Evolutionary conservation across 192 early-diverging fungal genomes (phyloP), one percentile per base, ranked within the genome.

Genomic region (Haplosporangium gracile): DNA sequence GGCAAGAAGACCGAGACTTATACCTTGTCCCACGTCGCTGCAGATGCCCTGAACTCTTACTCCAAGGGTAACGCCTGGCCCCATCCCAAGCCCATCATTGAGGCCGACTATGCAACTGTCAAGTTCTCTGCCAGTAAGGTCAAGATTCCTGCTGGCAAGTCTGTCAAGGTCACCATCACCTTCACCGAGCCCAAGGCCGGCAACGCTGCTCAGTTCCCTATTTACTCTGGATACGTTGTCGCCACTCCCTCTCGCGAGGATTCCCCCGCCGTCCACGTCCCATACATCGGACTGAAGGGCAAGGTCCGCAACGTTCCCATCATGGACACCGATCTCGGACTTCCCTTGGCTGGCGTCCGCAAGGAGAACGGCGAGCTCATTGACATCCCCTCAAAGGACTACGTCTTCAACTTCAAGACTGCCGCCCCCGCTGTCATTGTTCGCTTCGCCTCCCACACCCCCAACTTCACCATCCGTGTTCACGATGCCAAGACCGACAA

Each of bases 11-110:
- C 77, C 8, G 71, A 71, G 22, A 79, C 88, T 29, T 92, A 85
- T 68, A 69, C n/a, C 5, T 22, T 93, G 16, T 63, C 72, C 20
- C 91, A 93, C 75, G 40, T 83, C 10, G 51, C 85, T 20, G 86
- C 92, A 1, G 83, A 77, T 53, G 80, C 91, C 32, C 76, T 89
- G 0, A 88, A 89, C 76, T 91, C 87, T 10, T 92, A 89, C 80
- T 42, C 70, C 22, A 63, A 42, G 24, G 11, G 38, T 4, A 75
- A 80, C 68, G 40, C 55, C 16, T 82, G 78, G 45, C 90, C 91
- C 20, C 45, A 88, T 20, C 38, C 60, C 4, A 70, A 45, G 22
- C 89, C 90, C 1, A 7, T 82, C 5, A 60, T 78, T 63, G 65
- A 84, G 43, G 45, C 77, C 10, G 73, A 80, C 8, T 77, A 75